phyloP scores from a whole-genome alignment of 2,329 filamentous ascomycete species.

The Epichloe gansuensis region DNA sequence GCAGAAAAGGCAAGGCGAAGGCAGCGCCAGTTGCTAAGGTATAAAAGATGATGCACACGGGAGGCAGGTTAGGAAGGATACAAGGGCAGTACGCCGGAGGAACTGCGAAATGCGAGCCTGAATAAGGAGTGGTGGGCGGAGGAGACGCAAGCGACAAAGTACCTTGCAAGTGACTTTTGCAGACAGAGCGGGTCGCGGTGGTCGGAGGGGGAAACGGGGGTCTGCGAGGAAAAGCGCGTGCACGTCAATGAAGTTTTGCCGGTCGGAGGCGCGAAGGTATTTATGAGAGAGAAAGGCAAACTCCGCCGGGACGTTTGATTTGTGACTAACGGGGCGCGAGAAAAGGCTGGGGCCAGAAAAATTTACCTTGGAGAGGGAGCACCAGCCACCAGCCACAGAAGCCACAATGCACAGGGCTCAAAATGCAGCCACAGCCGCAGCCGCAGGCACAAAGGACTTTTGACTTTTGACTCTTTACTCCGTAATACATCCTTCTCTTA shows the following conservation, averaged over 20 bases:
- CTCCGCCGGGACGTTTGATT: conserved; percentile 21
- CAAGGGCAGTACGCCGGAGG: not conserved
- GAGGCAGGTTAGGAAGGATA: not conserved
- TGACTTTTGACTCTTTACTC: too few species aligned
- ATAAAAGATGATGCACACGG: not conserved
- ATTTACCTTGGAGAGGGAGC: conserved; percentile 22
- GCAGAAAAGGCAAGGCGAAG: not conserved
- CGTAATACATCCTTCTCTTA: too few species aligned
- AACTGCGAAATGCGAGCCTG: conserved; percentile 2
- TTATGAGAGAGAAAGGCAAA: conserved; percentile 30
- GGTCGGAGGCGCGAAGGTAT: conserved; percentile 33
- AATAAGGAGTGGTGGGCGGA: not conserved
- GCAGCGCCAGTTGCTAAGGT: not conserved
- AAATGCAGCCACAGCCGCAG: too few species aligned
- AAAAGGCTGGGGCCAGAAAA: conserved; percentile 21
- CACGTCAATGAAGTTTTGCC: conserved; percentile 32
- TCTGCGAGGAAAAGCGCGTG: conserved; percentile 34
- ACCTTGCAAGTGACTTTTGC: conserved; percentile 12
- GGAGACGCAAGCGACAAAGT: conserved; percentile 1
- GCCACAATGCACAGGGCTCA: not conserved
- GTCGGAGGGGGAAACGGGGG: conserved; percentile 15
- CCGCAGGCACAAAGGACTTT: too few species aligned
- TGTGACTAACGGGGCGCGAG: conserved; percentile 26
- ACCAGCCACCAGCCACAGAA: conserved; percentile 3
- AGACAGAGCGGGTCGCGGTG: conserved; percentile 7